phyloP scores from a whole-genome alignment of 2,329 filamentous ascomycete genomes.

The Chrysoporthe austroafricana region DNA sequence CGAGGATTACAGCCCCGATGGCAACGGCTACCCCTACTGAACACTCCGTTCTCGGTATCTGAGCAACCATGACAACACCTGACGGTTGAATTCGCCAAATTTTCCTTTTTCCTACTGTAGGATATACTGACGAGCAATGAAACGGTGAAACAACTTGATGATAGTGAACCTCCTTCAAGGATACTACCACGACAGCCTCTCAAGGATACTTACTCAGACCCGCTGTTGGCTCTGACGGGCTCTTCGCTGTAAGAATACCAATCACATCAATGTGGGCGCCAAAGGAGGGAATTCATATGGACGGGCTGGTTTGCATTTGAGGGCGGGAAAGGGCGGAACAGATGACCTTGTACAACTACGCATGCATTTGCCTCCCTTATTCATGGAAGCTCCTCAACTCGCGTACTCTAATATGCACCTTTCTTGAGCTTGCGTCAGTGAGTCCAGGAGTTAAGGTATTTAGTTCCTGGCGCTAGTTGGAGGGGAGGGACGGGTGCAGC shows the following conservation, averaged over 20 bases:
- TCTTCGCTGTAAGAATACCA: neutral
- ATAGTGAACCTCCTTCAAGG: slow-evolving; percentile 20
- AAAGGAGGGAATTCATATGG: slow-evolving; percentile 5
- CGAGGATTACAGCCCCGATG: slow-evolving; percentile 40
- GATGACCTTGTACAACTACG: slow-evolving; percentile 24
- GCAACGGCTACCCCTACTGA: slow-evolving; percentile 38
- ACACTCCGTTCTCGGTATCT: slow-evolving; percentile 30
- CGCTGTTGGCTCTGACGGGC: neutral
- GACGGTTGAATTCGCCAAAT: slow-evolving; percentile 5
- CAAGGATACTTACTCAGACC: neutral
- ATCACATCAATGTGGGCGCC: slow-evolving; percentile 3
- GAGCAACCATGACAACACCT: slow-evolving; percentile 9
- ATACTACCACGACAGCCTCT: neutral
- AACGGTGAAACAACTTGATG: slow-evolving; percentile 21
- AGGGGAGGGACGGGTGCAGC: neutral
- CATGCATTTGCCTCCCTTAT: slow-evolving; percentile 21
- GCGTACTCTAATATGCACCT: slow-evolving; percentile 5
- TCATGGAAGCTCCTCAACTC: neutral
- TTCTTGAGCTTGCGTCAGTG: neutral
- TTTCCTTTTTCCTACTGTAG: slow-evolving; percentile 22
- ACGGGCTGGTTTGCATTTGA: slow-evolving; percentile 20
- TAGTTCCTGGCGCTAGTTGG: neutral
- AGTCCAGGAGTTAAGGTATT: neutral
- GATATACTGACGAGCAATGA: slow-evolving; percentile 30
- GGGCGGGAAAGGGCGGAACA: slow-evolving; percentile 5